phyloP scores from a whole-genome alignment of 257 asterid genomes.

The Solanum ahanhuiri region DNA sequence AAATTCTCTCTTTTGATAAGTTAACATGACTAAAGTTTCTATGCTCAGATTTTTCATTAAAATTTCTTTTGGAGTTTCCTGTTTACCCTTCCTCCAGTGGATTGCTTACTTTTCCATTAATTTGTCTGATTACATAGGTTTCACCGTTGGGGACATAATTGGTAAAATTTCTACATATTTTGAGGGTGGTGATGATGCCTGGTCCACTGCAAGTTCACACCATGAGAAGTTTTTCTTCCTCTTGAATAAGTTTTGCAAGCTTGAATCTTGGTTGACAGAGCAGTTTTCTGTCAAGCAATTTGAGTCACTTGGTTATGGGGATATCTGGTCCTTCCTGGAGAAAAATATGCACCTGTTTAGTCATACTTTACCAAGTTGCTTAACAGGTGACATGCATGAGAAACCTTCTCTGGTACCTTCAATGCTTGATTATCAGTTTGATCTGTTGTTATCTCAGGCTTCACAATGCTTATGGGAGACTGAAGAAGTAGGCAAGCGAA shows the following conservation, averaged over 20 bases:
- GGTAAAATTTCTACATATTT: constrained; percentile 49
- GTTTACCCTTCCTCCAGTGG: background rate
- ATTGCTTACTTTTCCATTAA: background rate
- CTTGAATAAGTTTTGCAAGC: constrained; percentile 53
- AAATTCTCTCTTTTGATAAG: background rate
- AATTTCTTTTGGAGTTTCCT: background rate
- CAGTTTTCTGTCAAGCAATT: constrained; percentile 42
- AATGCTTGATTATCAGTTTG: constrained; percentile 62
- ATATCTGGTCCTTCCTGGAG: constrained; percentile 55
- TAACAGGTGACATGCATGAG: constrained; percentile 31
- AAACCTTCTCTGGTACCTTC: constrained; percentile 48
- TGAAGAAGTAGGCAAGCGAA: constrained; percentile 27
- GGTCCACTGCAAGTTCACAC: constrained; percentile 13
- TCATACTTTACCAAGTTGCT: constrained; percentile 32
- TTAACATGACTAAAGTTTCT: background rate
- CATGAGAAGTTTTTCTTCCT: constrained; percentile 29
- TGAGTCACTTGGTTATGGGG: constrained; percentile 79
- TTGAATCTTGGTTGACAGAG: constrained; percentile 58
- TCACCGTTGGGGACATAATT: constrained; percentile 48
- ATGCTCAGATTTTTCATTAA: background rate
- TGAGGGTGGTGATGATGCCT: constrained; percentile 24
- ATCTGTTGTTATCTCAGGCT: constrained; percentile 63
- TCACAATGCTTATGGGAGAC: constrained; percentile 32
- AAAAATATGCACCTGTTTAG: constrained; percentile 50
- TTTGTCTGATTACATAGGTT: constrained; percentile 24